Percentiles rank a stretch among this genome's conserved stretches.
These are phyloP conservation scores for Garcia nutans DNA, from an alignment of 345 rosid species.

Conservation along the genomic window DNA sequence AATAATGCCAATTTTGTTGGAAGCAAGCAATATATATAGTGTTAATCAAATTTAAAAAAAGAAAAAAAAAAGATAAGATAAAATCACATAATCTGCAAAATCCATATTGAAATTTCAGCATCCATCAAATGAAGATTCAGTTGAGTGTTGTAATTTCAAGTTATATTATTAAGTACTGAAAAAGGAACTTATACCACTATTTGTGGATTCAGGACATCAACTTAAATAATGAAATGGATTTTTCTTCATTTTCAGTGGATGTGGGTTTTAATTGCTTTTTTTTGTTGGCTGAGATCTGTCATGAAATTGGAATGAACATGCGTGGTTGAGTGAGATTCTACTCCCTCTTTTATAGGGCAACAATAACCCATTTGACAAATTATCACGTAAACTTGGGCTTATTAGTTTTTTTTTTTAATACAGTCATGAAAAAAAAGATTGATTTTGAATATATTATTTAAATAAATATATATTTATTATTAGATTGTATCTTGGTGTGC, in stretches of 20 bases:
- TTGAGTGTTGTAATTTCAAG: slow-evolving; percentile 7
- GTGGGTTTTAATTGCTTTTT: background rate
- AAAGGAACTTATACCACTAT: background rate
- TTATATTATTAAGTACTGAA: background rate
- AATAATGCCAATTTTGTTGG: background rate
- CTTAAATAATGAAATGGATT: background rate
- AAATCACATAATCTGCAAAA: background rate
- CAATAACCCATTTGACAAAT: background rate
- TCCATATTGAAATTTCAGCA: background rate
- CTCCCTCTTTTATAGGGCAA: background rate
- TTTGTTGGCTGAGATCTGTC: background rate
- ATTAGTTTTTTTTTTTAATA: too few relatives aligned
- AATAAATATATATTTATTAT: too few relatives aligned
- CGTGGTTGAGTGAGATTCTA: background rate
- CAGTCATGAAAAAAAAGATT: too few relatives aligned
- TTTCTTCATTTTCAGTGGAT: background rate
- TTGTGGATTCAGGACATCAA: slow-evolving; percentile 6
- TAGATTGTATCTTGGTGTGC: too few relatives aligned
- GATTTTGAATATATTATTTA: too few relatives aligned
- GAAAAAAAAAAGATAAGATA: background rate
- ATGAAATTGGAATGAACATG: background rate
- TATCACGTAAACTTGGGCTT: too few relatives aligned
- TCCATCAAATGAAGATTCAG: background rate
- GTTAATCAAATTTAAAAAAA: background rate
- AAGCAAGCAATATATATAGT: background rate